Evolutionary conservation across 306 rosid genomes (phyloP).

Genomic region (Herpetospermum pedunculosum): DNA sequence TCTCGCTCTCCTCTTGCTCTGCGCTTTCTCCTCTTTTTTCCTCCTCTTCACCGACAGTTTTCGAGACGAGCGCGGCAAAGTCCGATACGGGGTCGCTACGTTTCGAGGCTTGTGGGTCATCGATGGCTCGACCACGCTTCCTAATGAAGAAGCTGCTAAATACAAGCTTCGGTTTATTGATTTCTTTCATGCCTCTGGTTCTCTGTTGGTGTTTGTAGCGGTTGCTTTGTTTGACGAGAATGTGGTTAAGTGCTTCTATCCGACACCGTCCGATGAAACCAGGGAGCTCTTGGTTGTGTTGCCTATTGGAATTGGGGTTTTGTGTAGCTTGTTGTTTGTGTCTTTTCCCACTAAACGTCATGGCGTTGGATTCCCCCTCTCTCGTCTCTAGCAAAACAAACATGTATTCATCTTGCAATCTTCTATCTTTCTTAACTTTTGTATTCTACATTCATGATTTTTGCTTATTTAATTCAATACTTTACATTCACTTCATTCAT

Average conservation of each 20-base stretch:
- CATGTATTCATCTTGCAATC: background rate
- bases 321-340: conserved; percentile 49
- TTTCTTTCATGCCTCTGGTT: conserved; percentile 51
- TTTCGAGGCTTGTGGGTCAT: conserved; percentile 49
- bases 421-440: background rate
- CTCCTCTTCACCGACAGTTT: conserved; percentile 59
- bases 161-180: conserved; percentile 39
- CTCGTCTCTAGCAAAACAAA: no score
- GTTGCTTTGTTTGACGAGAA: conserved; percentile 56
- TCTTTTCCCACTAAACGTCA: conserved; percentile 53
- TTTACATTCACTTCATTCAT: background rate
- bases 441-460: background rate
- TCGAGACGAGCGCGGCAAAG: conserved; percentile 47
- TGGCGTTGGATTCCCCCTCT: conserved; percentile 76
- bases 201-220: conserved; percentile 54
- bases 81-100: conserved; percentile 66
- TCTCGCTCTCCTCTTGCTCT: conserved; percentile 33
- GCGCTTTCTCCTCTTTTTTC: conserved; percentile 41
- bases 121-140: conserved; percentile 38
- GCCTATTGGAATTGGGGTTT: conserved; percentile 56
- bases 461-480: background rate
- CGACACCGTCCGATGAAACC: conserved; percentile 41
- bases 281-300: conserved; percentile 45
- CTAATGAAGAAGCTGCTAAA: conserved; percentile 29
- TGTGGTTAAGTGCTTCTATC: conserved; percentile 55